Evolutionary conservation across 495 filamentous ascomycete species (phyloP).

Genomic region (Bathelium albidoporum): DNA sequence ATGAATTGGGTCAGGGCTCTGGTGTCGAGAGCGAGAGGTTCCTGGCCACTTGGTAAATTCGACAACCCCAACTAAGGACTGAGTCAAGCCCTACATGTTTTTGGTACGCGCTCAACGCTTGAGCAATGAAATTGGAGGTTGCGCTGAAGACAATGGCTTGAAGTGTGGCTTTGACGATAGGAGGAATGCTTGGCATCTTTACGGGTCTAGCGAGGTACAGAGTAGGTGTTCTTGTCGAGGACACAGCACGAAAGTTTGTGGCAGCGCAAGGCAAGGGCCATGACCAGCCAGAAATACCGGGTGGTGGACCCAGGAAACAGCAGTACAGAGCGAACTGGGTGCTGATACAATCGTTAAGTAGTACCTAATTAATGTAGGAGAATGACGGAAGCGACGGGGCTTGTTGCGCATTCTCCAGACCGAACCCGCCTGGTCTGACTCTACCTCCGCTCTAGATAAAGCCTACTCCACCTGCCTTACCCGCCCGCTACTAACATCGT

Average conservation of each 20-base stretch:
- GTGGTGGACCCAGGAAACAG: neutral
- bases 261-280: too few relatives aligned
- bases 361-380: neutral
- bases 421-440: neutral
- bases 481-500: conserved; percentile 70
- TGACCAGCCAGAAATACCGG: too few relatives aligned
- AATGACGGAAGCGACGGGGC: neutral
- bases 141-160: conserved; percentile 48
- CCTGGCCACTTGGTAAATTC: conserved; percentile 30
- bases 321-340: too few relatives aligned
- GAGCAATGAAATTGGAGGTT: conserved; percentile 74
- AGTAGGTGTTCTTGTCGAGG: neutral
- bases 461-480: conserved; percentile 44
- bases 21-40: conserved; percentile 45
- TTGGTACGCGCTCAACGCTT: conserved; percentile 61
- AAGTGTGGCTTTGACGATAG: conserved; percentile 19
- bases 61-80: too few relatives aligned
- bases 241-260: too few relatives aligned
- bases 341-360: neutral
- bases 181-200: neutral
- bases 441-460: neutral
- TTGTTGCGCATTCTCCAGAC: neutral
- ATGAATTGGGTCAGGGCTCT: conserved; percentile 66
- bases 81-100: conserved; percentile 49
- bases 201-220: neutral